A percentile compares a stretch with the other conserved stretches of the same genome.
Evolutionary conservation across 257 asterid species (phyloP).

Genomic region (Solanum chilense): DNA sequence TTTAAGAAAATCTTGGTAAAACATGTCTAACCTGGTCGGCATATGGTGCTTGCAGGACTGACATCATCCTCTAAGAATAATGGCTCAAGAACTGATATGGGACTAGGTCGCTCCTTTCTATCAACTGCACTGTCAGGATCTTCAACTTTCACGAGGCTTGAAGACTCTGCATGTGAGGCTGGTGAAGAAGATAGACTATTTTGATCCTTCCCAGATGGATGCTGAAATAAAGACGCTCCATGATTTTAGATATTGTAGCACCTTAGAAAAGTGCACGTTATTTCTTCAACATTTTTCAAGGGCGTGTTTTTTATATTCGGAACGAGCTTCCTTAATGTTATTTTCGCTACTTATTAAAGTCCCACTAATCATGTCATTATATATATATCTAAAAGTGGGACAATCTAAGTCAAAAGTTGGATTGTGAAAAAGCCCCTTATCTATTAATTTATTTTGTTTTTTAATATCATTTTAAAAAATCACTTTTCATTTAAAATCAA

Average conservation of each 20-base stretch:
- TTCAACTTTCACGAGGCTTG: constrained; percentile 26
- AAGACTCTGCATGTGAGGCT: constrained; percentile 27
- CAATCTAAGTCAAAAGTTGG: neutral
- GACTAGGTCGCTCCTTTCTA: constrained; percentile 73
- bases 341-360: neutral
- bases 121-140: constrained; percentile 27
- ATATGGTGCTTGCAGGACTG: constrained; percentile 65
- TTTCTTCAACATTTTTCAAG: neutral
- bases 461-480: neutral
- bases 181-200: constrained; percentile 25
- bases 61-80: constrained; percentile 59
- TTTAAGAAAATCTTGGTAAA: neutral
- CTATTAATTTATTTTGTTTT: neutral
- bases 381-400: neutral
- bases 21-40: constrained; percentile 49
- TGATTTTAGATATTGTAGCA: constrained; percentile 16
- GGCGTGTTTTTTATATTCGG: neutral
- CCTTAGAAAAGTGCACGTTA: neutral
- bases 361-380: neutral
- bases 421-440: neutral
- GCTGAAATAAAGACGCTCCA: neutral
- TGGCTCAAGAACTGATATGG: constrained; percentile 86
- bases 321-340: neutral
- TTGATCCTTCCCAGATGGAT: constrained; percentile 22
- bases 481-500: neutral